Conservation (phyloP, 129 eudicot genomes). For the Flaveria trinervia region DNA sequence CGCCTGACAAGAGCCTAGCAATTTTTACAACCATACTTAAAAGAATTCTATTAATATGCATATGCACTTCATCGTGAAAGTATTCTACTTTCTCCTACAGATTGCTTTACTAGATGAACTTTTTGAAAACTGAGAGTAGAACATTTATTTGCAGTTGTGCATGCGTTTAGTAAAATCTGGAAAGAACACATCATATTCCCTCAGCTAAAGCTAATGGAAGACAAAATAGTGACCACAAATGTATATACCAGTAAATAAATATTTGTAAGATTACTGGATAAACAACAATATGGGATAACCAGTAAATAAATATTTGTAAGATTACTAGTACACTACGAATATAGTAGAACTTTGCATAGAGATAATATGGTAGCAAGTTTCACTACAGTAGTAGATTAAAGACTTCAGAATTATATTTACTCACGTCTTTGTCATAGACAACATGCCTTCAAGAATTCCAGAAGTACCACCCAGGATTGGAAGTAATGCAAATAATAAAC, state of each 20-base stretch:
- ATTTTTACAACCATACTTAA: too few relatives aligned
- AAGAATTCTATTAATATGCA: background rate
- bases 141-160: slow-evolving; percentile 11
- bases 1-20: too few relatives aligned
- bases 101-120: slow-evolving; percentile 1
- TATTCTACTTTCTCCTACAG: background rate
- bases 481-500: slow-evolving; percentile 81
- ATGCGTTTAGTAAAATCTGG: background rate
- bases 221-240: background rate
- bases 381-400: slow-evolving; percentile 4
- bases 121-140: background rate
- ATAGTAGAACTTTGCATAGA: slow-evolving; percentile 68
- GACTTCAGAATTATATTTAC: slow-evolving; percentile 23
- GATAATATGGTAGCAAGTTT: slow-evolving; percentile 34
- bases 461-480: slow-evolving; percentile 92
- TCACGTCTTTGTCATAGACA: slow-evolving; percentile 86
- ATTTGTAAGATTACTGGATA: background rate
- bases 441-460: slow-evolving; percentile 73
- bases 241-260: background rate
- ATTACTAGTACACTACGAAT: slow-evolving; percentile 29
- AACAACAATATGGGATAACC: background rate
- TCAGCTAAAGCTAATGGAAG: slow-evolving; percentile 1
- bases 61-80: background rate
- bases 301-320: background rate
- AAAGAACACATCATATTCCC: slow-evolving; percentile 7